A percentile compares a stretch with the other conserved stretches of the same genome.
Evolutionary conservation across 2,329 filamentous ascomycete genomes (phyloP).

Genomic region (Aspergillus sp.): DNA sequence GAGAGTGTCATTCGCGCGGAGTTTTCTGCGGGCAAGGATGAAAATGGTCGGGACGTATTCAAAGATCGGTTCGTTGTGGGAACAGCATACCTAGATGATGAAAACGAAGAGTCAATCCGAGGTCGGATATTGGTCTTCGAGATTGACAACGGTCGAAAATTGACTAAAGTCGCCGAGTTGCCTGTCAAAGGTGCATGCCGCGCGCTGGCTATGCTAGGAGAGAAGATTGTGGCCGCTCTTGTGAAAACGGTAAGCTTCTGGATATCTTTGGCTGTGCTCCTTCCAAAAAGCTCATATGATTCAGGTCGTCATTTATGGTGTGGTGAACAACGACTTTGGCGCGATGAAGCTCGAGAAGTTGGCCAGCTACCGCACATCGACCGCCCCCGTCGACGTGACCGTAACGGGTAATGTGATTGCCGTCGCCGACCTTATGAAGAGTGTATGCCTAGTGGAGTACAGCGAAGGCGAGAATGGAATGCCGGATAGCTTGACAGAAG

Average conservation of each 20-base stretch:
- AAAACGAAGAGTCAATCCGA: conserved; percentile 57
- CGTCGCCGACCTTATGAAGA: conserved; percentile 93
- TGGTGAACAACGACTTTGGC: conserved; percentile 42
- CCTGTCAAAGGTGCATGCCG: conserved; percentile 78
- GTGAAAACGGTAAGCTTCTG: conserved; percentile 71
- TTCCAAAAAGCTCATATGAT: conserved; percentile 3
- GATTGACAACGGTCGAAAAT: conserved; percentile 67
- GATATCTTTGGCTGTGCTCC: not conserved
- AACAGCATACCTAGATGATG: conserved; percentile 73
- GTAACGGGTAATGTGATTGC: conserved; percentile 75
- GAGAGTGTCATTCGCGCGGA: conserved; percentile 81
- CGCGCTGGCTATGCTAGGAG: conserved; percentile 71
- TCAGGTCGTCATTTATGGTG: conserved; percentile 61
- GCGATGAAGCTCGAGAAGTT: conserved; percentile 64
- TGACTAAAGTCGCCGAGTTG: conserved; percentile 71
- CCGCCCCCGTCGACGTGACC: conserved; percentile 78
- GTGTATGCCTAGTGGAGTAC: conserved; percentile 76
- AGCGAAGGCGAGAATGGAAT: conserved; percentile 58
- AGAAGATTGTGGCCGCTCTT: conserved; percentile 81
- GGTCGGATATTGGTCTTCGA: conserved; percentile 86
- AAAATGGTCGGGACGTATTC: conserved; percentile 52
- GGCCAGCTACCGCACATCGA: conserved; percentile 77
- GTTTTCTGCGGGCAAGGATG: conserved; percentile 62
- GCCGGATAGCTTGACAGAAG: conserved; percentile 68
- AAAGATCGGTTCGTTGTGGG: conserved; percentile 86